Evolutionary conservation across 306 rosid species (phyloP).

Genomic region (Potentilla sterilis): DNA sequence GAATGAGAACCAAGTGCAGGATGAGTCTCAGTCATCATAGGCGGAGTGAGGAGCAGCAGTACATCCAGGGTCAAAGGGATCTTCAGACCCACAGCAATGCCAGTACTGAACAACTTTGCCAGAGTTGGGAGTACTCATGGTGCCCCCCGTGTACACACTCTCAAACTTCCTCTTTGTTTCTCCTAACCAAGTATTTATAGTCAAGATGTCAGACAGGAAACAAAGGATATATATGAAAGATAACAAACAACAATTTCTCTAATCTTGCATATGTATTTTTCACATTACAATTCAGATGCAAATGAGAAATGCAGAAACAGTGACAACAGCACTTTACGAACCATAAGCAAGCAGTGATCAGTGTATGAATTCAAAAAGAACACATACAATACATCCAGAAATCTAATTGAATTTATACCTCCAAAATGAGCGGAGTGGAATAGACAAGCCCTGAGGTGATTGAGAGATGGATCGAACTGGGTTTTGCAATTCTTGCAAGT

Average conservation of each 20-base stretch:
- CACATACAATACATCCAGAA: neutral
- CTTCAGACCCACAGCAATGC: constrained; percentile 97
- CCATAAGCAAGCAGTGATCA: neutral
- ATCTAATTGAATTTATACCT: constrained; percentile 33
- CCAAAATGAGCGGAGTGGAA: constrained; percentile 95
- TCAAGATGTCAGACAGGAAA: neutral
- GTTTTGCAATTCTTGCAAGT: constrained; percentile 92
- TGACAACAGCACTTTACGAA: neutral
- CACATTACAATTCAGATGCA: neutral
- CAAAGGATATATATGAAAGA: neutral
- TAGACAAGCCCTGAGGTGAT: constrained; percentile 75
- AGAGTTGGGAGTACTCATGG: constrained; percentile 74
- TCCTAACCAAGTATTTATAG: constrained; percentile 50
- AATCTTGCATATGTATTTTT: neutral
- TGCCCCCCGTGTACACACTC: constrained; percentile 83
- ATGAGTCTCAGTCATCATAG: constrained; percentile 56
- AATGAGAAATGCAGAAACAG: neutral
- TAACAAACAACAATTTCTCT: neutral
- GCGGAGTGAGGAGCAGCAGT: constrained; percentile 75
- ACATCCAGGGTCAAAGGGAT: constrained; percentile 83
- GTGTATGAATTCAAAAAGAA: too few species aligned
- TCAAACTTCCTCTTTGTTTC: constrained; percentile 96
- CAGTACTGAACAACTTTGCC: constrained; percentile 88
- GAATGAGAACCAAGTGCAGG: neutral
- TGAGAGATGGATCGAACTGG: constrained; percentile 65